Base-by-base conservation (phyloP, 257 asterid species). In the Ilex aquifolium region DNA sequence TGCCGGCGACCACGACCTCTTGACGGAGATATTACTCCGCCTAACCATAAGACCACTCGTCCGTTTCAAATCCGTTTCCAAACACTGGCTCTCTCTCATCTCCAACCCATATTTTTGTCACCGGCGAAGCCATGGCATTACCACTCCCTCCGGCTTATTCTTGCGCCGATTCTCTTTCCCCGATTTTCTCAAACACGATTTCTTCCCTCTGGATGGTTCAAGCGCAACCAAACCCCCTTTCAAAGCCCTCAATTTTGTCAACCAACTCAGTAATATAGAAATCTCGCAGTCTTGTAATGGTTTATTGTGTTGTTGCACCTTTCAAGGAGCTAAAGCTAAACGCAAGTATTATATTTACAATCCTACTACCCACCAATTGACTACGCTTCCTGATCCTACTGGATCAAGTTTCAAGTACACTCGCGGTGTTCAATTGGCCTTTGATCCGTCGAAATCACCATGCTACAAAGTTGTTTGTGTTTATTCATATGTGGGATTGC, bases 241-340 rank as follows among this genome's bases (percentile, higher is more conserved):
- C 2, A 14, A 64, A 3, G 62, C 64, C 8, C 42, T 21, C 27
- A 21, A 4, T 0, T 69, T 50, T 32, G 10, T 4, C 27, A 21
- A 21, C 27, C 27, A 21, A 21, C 27, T 1, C 0, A 21, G 27
- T 21, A 61, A 56, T 16, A 53, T 70, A 44, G 60, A 17, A n/a
- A 70, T 78, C 11, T 0, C 70, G 12, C 76, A 78, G 21, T 78
- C 84, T 3, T 81, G 87, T 64, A 78, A 78, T 54, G 82, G 84
- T 1, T 61, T 78, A 2, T 13, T 76, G 40, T 69, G 68, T 11
- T 78, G 84, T n/a, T 44, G 44, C 13, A 65, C 62, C 27, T 50
- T 8, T 10, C 0, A 3, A 2, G 4, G 9, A 5, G 10, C 17
- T 46, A 13, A 10, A 31, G 31, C 13, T 17, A 13, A 40, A 7